phyloP scores from a whole-genome alignment of 768 basidiomycete genomes.

The Rhodotorula babjevae region DNA sequence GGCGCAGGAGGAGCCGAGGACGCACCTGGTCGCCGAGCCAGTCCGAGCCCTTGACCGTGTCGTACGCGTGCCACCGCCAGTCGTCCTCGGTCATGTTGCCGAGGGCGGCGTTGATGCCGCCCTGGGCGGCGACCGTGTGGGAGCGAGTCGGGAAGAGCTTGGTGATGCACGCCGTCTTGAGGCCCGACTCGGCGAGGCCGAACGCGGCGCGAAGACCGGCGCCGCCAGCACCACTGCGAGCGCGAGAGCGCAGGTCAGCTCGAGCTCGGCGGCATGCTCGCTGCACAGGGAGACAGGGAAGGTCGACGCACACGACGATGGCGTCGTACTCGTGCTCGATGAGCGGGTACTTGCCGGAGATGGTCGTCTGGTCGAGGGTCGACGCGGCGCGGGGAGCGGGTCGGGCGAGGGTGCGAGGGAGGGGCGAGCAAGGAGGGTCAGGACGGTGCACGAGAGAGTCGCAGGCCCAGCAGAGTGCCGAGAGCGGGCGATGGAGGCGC shows the following conservation, averaged over 20 bases:
- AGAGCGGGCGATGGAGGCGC: neutral
- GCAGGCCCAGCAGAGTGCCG: too few relatives aligned
- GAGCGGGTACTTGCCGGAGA: conserved; percentile 76
- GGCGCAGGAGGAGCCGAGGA: neutral
- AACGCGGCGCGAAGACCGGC: conserved; percentile 97
- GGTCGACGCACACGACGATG: conserved; percentile 70
- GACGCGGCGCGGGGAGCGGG: neutral
- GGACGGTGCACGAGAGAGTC: neutral
- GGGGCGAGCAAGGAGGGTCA: neutral
- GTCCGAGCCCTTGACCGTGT: conserved; percentile 90
- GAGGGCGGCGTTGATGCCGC: conserved; percentile 96
- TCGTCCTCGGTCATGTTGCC: conserved; percentile 93
- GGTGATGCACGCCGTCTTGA: conserved; percentile 98
- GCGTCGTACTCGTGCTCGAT: conserved; percentile 99
- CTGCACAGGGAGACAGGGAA: neutral
- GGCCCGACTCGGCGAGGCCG: conserved; percentile 93
- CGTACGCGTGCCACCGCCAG: conserved; percentile 52
- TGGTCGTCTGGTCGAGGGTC: conserved; percentile 18
- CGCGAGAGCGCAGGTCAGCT: neutral
- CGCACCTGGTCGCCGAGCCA: conserved; percentile 79
- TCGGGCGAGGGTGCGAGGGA: neutral
- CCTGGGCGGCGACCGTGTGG: conserved; percentile 96
- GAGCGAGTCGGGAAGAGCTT: conserved; percentile 97
- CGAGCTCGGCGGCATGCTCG: neutral
- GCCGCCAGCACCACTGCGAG: conserved; percentile 83